Evolutionary conservation across 305 asterid species (phyloP).

Genomic region (Fraxinus paxiana): DNA sequence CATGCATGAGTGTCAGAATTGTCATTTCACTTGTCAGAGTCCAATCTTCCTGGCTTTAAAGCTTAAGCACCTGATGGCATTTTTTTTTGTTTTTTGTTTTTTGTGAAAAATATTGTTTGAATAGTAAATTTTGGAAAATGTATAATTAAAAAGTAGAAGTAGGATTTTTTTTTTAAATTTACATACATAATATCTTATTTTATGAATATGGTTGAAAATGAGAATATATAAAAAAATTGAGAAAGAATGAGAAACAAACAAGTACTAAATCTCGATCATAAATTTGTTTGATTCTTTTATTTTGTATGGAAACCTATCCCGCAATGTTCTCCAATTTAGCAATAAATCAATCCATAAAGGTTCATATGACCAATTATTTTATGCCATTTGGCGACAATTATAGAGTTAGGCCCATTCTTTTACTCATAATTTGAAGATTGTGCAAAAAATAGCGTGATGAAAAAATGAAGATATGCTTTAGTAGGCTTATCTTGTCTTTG

Average conservation of each 20-base stretch:
- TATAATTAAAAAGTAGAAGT: too few relatives aligned
- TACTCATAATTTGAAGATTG: constrained; percentile 15
- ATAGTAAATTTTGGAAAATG: too few relatives aligned
- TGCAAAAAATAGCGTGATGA: background rate
- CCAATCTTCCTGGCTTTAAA: background rate
- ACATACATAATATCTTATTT: too few relatives aligned
- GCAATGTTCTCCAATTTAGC: constrained; percentile 24
- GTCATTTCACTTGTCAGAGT: background rate
- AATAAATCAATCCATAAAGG: constrained; percentile 11
- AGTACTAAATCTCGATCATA: background rate
- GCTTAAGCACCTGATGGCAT: background rate
- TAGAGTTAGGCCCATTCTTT: constrained; percentile 8
- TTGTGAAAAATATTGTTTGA: too few relatives aligned
- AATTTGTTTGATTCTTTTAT: constrained; percentile 5
- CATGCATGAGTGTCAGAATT: constrained; percentile 6
- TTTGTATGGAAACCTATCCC: background rate
- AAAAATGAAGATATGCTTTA: constrained; percentile 19
- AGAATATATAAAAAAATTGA: too few relatives aligned
- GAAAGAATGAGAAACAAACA: too few relatives aligned
- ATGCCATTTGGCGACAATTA: background rate
- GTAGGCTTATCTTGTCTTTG: constrained; percentile 25
- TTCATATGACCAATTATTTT: background rate
- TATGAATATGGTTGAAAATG: too few relatives aligned
- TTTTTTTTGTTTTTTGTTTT: too few relatives aligned
- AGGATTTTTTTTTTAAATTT: too few relatives aligned